phyloP scores from a whole-genome alignment of 139 green algal species.

The Closterium sp. region DNA sequence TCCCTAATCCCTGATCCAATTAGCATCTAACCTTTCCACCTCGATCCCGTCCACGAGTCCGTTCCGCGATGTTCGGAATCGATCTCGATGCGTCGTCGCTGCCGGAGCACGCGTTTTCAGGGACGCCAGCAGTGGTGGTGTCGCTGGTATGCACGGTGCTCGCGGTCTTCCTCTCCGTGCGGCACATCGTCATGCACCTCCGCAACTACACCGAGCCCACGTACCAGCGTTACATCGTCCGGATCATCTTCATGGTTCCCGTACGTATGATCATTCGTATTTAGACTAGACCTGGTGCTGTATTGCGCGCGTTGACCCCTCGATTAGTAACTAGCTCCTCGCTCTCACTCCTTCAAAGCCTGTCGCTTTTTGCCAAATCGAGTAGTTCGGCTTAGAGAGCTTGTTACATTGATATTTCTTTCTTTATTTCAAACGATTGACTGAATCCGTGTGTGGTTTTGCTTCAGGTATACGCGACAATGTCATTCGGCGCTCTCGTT shows the following conservation, averaged over 20 bases:
- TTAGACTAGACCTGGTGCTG: no score
- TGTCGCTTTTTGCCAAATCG: no score
- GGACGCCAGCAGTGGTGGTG: not conserved
- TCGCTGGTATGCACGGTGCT: constrained; percentile 31
- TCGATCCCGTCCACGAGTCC: not conserved
- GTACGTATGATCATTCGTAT: constrained; percentile 60
- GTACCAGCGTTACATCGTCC: constrained; percentile 96
- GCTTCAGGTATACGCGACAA: constrained; percentile 70
- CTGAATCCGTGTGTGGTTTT: no score
- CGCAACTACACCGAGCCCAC: constrained; percentile 87
- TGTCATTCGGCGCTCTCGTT: constrained; percentile 77
- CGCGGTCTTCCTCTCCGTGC: constrained; percentile 5
- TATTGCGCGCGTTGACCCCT: no score
- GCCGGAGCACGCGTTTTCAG: not conserved
- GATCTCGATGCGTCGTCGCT: not conserved
- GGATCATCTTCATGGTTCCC: constrained; percentile 98
- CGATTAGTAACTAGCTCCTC: no score
- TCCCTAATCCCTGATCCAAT: not conserved
- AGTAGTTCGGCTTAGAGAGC: no score
- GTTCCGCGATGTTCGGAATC: not conserved
- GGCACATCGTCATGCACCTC: constrained; percentile 86
- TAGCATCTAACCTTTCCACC: not conserved
- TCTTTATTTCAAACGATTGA: no score
- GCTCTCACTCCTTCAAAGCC: no score
- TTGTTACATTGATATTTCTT: no score